phyloP scores from a whole-genome alignment of 192 early-diverging fungal genomes.

The Coemansia sp. region DNA sequence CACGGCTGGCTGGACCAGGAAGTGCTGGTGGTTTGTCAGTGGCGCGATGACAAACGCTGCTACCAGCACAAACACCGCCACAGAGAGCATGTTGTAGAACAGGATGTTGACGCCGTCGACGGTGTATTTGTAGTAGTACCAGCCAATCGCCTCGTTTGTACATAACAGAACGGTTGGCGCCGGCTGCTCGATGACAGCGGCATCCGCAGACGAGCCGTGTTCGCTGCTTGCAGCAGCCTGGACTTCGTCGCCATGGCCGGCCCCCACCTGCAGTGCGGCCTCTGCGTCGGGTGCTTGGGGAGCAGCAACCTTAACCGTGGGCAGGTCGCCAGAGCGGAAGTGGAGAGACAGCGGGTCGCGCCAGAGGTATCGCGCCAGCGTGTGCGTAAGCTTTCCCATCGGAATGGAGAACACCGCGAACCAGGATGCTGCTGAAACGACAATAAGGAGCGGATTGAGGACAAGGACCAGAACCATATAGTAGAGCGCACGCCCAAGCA shows the following conservation, averaged over 20 bases:
- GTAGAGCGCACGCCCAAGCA: slow-evolving; percentile 36
- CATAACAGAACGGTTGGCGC: slow-evolving; percentile 71
- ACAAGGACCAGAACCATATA: slow-evolving; percentile 28
- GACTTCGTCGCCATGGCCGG: not conserved
- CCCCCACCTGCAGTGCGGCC: not conserved
- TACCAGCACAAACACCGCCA: slow-evolving; percentile 80
- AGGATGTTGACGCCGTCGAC: slow-evolving; percentile 96
- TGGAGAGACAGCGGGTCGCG: slow-evolving; percentile 73
- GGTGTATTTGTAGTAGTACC: slow-evolving; percentile 95
- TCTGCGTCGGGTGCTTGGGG: slow-evolving; percentile 5
- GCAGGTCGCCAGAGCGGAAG: slow-evolving; percentile 64
- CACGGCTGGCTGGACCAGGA: slow-evolving; percentile 61
- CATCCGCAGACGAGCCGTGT: not conserved
- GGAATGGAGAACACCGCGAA: slow-evolving; percentile 85
- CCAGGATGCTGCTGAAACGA: slow-evolving; percentile 78
- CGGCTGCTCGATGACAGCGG: slow-evolving; percentile 36
- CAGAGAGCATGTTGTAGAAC: slow-evolving; percentile 85
- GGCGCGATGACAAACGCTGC: slow-evolving; percentile 73
- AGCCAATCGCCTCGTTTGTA: slow-evolving; percentile 85
- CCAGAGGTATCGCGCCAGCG: slow-evolving; percentile 73
- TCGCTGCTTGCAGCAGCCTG: not conserved
- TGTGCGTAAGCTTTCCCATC: slow-evolving; percentile 91
- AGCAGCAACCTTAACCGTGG: slow-evolving; percentile 40
- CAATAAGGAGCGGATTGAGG: slow-evolving; percentile 73
- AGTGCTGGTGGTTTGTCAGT: slow-evolving; percentile 53